Evolutionary conservation across 768 basidiomycete species (phyloP), one percentile per base, ranked within the genome.

Genomic region (Coprinopsis marcescibilis): DNA sequence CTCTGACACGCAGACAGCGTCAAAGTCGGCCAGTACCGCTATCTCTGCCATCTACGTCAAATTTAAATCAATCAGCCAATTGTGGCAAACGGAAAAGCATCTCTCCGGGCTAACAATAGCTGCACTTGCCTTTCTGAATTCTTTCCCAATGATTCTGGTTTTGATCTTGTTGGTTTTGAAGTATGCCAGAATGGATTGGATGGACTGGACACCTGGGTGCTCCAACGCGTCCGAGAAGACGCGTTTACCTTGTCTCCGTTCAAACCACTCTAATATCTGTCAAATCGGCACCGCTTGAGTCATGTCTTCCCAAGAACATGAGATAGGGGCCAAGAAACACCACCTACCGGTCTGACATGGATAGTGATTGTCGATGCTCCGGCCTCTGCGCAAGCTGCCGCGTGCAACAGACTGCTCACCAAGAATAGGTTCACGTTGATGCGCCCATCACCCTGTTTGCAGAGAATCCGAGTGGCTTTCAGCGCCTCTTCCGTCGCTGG

Each of bases 401-500:
- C 78, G 49, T 84, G 82, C 25, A 66, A 54, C n/a, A 81, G 62
- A 38, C 64, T 67, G 3, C 76, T 68, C n/a, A 81, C 80, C 37
- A 74, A 54, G 30, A 66, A 66, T 30, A 84, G 59, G 57, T 81
- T 77, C 17, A 73, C 73, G 17, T 69, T 62, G 24, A 81, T 72
- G n/a, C 57, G 56, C 39, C 72, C 55, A 17, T 59, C n/a, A n/a
- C n/a, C n/a, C n/a, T n/a, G n/a, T 51, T 27, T 64, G 59, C 10
- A 82, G 68, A 41, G 57, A n/a, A n/a, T 53, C 20, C 56, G 59
- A 0, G 78, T 71, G 4, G 81, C 80, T 20, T 48, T 43, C 11
- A 82, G 66, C 13, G 81, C 82, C 23, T 64, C 64, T 27, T 73
- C 68, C 0, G 80, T 82, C 4, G 80, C 79, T 24, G 80, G 77